These are phyloP conservation scores for Tuber calosporum DNA, from an alignment of 495 filamentous ascomycete genomes.

Conservation along the genomic window DNA sequence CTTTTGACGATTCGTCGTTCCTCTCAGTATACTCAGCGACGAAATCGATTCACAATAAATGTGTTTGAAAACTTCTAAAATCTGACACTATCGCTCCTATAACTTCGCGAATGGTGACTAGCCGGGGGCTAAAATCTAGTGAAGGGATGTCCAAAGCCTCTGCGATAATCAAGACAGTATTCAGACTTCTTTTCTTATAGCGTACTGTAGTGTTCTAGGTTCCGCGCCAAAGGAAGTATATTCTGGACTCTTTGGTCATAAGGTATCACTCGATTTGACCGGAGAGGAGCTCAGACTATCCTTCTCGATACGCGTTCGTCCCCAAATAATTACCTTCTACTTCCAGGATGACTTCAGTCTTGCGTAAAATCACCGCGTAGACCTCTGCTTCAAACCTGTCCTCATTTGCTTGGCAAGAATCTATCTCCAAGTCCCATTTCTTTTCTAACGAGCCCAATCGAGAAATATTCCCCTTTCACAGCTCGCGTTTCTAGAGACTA, in stretches of 20 bases:
- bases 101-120: neutral
- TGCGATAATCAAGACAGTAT: neutral
- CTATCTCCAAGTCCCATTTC: neutral
- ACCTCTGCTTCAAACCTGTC: neutral
- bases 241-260: neutral
- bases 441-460: neutral
- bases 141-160: neutral
- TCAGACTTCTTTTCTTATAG: neutral
- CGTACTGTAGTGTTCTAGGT: neutral
- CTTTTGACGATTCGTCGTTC: neutral
- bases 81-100: neutral
- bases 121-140: neutral
- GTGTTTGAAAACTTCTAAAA: neutral
- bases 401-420: neutral
- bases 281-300: neutral
- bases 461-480: neutral
- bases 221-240: neutral
- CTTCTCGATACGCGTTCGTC: neutral
- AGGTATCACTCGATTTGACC: neutral
- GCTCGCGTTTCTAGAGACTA: too few species aligned
- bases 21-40: neutral
- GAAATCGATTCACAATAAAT: neutral
- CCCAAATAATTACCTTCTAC: neutral
- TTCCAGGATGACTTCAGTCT: neutral
- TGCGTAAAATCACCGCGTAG: neutral